Conservation (phyloP, 2,329 filamentous ascomycete genomes). For the Aspergillus texensis region DNA sequence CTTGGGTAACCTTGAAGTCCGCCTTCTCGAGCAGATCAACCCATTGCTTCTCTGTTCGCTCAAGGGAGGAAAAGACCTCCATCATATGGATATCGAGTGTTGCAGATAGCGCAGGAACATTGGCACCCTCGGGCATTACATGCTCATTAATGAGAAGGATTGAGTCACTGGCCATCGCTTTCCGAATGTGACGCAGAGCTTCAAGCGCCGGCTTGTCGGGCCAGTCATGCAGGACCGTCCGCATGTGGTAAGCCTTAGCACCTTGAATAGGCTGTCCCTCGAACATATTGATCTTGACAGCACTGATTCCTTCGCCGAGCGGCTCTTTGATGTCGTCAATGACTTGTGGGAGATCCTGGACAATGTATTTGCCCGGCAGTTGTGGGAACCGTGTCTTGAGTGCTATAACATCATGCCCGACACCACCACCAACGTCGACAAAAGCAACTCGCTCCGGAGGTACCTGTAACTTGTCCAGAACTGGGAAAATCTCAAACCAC, state of each 20-base stretch:
- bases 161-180: background rate
- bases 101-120: background rate
- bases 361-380: background rate
- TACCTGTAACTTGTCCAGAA: slow-evolving; percentile 13
- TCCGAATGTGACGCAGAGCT: background rate
- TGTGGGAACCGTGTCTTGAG: background rate
- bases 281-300: background rate
- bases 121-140: background rate
- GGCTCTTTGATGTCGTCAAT: background rate
- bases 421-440: background rate
- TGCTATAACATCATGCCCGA: background rate
- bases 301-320: background rate
- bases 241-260: background rate
- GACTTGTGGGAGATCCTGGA: background rate
- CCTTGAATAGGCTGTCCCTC: background rate
- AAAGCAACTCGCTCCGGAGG: background rate
- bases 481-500: slow-evolving; percentile 25
- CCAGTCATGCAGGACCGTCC: background rate
- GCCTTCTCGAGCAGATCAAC: background rate
- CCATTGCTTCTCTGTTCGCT: background rate
- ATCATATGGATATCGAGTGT: background rate
- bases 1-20: background rate
- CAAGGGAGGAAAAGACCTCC: background rate
- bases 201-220: background rate
- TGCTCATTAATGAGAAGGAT: background rate